phyloP scores from a whole-genome alignment of 2,329 filamentous ascomycete species.

The Aaosphaeria arxii region DNA sequence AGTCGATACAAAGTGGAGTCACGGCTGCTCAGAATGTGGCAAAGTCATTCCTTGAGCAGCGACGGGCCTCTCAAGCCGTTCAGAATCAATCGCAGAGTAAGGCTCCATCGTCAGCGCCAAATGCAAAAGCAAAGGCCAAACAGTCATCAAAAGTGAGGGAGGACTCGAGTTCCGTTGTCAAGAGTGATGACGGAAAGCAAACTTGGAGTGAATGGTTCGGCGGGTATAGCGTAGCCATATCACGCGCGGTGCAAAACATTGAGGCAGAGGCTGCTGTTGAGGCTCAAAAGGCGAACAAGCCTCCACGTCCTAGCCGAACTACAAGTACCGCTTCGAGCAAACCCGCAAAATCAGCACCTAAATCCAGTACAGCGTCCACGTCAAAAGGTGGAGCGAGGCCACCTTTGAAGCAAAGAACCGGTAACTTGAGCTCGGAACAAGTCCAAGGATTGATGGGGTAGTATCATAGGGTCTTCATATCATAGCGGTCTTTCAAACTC shows the following conservation, averaged over 20 bases:
- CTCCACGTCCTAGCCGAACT: neutral
- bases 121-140: neutral
- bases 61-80: constrained; percentile 11
- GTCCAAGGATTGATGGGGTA: constrained; percentile 19
- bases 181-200: constrained; percentile 17
- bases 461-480: neutral
- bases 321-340: neutral
- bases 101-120: neutral
- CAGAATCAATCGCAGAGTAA: constrained; percentile 3
- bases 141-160: neutral
- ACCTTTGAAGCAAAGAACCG: constrained; percentile 12
- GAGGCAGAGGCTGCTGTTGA: constrained; percentile 36
- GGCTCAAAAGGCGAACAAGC: constrained; percentile 12
- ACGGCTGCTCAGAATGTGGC: constrained; percentile 33
- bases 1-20: constrained; percentile 33
- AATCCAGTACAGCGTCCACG: neutral
- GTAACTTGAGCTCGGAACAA: constrained; percentile 21
- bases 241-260: constrained; percentile 33
- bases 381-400: constrained; percentile 5
- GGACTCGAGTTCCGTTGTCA: constrained; percentile 11
- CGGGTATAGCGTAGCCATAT: constrained; percentile 36
- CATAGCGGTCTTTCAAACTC: too few relatives aligned
- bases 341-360: neutral
- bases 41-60: constrained; percentile 27
- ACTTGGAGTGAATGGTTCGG: constrained; percentile 39